Base-by-base conservation (phyloP, 345 rosid genomes). In the Kandelia obovata region DNA sequence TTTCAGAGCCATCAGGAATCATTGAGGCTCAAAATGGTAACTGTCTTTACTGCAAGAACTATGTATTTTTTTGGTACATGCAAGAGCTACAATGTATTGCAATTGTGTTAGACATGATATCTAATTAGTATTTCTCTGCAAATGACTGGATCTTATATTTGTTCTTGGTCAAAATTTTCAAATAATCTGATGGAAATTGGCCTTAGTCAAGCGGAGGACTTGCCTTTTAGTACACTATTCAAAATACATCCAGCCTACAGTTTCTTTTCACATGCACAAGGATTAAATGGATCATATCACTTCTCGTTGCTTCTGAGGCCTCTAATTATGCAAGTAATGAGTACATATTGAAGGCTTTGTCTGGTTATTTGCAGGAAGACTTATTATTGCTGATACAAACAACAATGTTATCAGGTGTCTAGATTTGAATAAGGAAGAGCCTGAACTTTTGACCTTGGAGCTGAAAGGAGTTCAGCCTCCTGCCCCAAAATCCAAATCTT, bases 1-100 rank as follows among this genome's bases (percentile, higher is more conserved):
- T 94, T 69, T 94, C 98, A 17, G 98, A 94, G 75, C 98, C 97
- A 59, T 80, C 97, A 62, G 98, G 97, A 72, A 86, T 93, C 64
- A 70, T 83, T 59, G 85, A 88, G 77, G 89, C 87, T 49, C 89
- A 81, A 80, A 85, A 86, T 43, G 97, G 98, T 89, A 68, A 84
- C 71, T 28, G 9, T 74, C 68, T 75, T 69, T 66, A 46, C 63
- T 26, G 62, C 65, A 25, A 34, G 31, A 58, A 10, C 47, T n/a
- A 31, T 7, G 23, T 21, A 31, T 1, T 11, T 39, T 43, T 25
- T 27, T 25, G 59, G 30, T 21, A 27, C 17, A 9, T 56, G 59
- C 59, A 25, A 9, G 28, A 21, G 59, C 49, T 43, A 15, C 5
- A 43, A 11, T 43, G 16, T 43, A 11, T 43, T 43, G 17, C 17